Percentiles rank a stretch among this genome's conserved stretches.
These are phyloP conservation scores for Lotmaria passim DNA, from an alignment of 208 protist species.

Conservation along the genomic window DNA sequence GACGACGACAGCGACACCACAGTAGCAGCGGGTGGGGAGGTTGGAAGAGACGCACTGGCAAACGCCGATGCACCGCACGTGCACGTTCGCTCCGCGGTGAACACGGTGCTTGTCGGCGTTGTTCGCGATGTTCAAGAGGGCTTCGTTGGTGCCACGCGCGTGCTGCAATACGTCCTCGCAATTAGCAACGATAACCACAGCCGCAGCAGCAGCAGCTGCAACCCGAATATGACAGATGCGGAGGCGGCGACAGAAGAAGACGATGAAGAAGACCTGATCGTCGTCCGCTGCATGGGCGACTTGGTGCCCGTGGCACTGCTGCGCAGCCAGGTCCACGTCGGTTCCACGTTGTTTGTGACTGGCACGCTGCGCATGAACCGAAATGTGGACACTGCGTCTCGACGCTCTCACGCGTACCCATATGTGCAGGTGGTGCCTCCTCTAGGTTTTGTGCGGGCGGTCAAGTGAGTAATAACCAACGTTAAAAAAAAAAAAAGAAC, in stretches of 20 bases:
- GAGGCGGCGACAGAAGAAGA: background rate
- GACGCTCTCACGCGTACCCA: constrained; percentile 78
- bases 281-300: constrained; percentile 71
- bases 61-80: constrained; percentile 35
- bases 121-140: constrained; percentile 79
- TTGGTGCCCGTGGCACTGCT: constrained; percentile 51
- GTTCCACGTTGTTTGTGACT: constrained; percentile 55
- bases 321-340: constrained; percentile 53
- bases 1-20: background rate
- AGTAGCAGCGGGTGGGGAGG: background rate
- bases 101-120: constrained; percentile 63
- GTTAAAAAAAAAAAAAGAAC: background rate
- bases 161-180: constrained; percentile 75
- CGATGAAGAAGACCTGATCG: constrained; percentile 69
- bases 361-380: constrained; percentile 81
- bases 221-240: too few species aligned
- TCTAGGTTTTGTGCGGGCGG: constrained; percentile 57
- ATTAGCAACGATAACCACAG: constrained; percentile 24
- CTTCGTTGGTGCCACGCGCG: constrained; percentile 46
- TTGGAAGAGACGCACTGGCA: background rate
- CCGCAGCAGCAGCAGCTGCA: background rate
- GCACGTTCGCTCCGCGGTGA: constrained; percentile 63
- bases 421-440: constrained; percentile 82
- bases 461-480: constrained; percentile 22
- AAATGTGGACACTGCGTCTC: constrained; percentile 63